Base-by-base conservation (phyloP, 345 rosid genomes). In the Boechera retrofracta region DNA sequence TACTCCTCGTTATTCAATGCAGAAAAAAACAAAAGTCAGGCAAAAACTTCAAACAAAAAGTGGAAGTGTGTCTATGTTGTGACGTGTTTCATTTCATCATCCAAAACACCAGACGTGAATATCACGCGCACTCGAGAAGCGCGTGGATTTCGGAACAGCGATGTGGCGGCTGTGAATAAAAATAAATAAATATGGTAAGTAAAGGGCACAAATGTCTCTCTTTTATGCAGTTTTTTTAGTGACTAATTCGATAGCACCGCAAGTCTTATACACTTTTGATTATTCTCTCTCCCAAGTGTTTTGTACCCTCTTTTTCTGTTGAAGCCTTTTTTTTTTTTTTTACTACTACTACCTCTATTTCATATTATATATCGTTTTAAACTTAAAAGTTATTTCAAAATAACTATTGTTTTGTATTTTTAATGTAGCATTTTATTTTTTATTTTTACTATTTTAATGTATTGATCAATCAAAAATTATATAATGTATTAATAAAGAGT, bases 141-240 rank as follows among this genome's bases (percentile, higher is more conserved):
- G 78, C 57, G 72, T 74, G 78, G 45, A 6, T 28, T 15, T 64
- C 0, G 33, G 49, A 74, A 64, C 66, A 74, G 78, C 15, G 29
- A 56, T 44, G 16, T 74, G 72, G 78, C 65, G 72, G 72, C 78
- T 74, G 44, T 45, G 55, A 28, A 28, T 33, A 33, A 4, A 33
- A 54, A 44, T 10, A 8, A 3, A 12, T 26, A 63, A 26, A 39
- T 21, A 38, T 62, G 18, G 35, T 4, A 48, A 16, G 35, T 2
- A 41, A 10, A 41, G 1, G 44, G 4, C 10, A 41, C 44, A 41
- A 10, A 41, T 2, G 0, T 36, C 21, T 67, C 49, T 35, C 61
- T 54, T 35, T 41, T 29, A 28, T 73, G 63, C 41, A 5, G 10
- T 21, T 4, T 21, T 24, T 7, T 32, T 0, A 16, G 10, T 36